Base-by-base conservation (phyloP, 1,284 basidiomycete genomes). In the Schizopora paradoxa region DNA sequence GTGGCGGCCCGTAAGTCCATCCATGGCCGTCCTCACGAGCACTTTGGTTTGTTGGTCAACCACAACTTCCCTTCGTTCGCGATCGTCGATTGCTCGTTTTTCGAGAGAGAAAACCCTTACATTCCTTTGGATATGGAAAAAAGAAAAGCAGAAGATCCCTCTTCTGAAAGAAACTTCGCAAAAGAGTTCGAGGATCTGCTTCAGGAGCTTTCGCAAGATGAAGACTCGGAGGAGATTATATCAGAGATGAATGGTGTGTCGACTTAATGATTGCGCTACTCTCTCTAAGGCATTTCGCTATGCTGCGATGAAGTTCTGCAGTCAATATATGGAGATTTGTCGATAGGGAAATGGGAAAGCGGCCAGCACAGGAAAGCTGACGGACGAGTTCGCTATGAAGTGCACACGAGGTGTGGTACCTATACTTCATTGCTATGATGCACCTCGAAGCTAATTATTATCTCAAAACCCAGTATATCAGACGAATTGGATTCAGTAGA, bases 251-350 rank as follows among this genome's bases (percentile, higher is more conserved):
- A 78, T 63, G 84, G 83, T 82, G 66, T 58, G 69, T 44, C 32
- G 40, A 46, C 27, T 34, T 43, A 35, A 25, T 28, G 23, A 21
- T 32, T 32, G 31, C 29, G 23, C 29, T n/a, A 27, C 51, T 52
- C 51, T 47, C 44, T 45, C 55, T 53, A 51, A 55, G 43, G 46
- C 35, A 44, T 43, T 53, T 49, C 53, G 55, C 40, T 49, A 48
- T 44, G 47, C 52, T 51, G 50, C 35, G 47, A 51, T 55, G 28
- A 60, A 86, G 88, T 88, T 13, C 70, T 94, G 5, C 78, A 81
- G 56, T 86, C 88, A 11, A 94, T 94, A 58, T 93, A 92, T 58
- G 86, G 87, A 25, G 77, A 84, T 11, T 67, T 75, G 22, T 67
- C 80, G 5, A 68, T 91, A 23, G 68, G 66, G 14, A 58, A 78